Evolutionary conservation across 306 rosid species (phyloP), one percentile per base, ranked within the genome.

Genomic region (Cicer judaicum): DNA sequence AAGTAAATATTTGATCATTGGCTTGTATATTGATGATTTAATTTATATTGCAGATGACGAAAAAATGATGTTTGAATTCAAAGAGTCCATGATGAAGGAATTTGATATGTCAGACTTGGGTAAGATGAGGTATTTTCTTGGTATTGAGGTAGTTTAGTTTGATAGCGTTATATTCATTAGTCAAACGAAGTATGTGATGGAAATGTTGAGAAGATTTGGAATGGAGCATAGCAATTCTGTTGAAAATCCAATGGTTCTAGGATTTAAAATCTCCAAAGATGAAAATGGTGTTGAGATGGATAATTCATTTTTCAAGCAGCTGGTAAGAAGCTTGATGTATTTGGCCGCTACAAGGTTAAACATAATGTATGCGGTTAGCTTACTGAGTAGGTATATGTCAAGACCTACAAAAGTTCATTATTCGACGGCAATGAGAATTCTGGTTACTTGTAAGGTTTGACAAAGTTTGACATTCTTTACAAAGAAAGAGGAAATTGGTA

Each of bases 121-220:
- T 24, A 24, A 24, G 2, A 24, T 24, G 29, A 24, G 29, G 29
- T 24, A 10, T 48, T 10, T 48, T 6, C 7, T 41, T 5, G n/a
- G 54, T 48, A 48, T 48, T 48, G 16, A 48, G 54, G 59, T 15
- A 53, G 10, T 15, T 53, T 34, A 53, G 2, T 15, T 53, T 53
- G 59, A 53, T 53, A 10, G 59, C 2, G 29, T 11, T 6, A 53
- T 53, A 53, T 53, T 53, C 59, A 53, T 53, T 4, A 53, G 10
- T 53, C 59, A 53, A 53, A 53, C 29, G 8, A 53, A 53, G 59
- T 53, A 53, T 53, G 59, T 53, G 59, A 53, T 8, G 15, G 59
- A 53, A 53, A 24, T 53, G 59, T 53, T 7, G 29, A 53, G 59
- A 53, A 53, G 59, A 9, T 53, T 53, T 53, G 59, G 59, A 14